Percentiles rank a stretch among this genome's conserved stretches.
Conservation (phyloP, 257 asterid species). For the Sherardia arvensis region DNA sequence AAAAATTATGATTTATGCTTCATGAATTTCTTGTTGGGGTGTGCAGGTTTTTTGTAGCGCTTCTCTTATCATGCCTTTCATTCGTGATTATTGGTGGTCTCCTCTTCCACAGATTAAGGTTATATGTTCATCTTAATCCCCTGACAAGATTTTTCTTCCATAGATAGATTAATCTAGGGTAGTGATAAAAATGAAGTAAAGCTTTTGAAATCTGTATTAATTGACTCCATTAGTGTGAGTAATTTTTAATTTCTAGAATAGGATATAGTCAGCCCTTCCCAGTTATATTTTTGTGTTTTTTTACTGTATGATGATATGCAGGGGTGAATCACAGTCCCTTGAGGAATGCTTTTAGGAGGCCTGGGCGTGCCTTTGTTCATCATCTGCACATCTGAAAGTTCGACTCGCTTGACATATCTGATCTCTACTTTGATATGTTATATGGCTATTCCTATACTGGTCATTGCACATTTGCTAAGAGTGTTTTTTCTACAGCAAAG, state of each 20-base stretch:
- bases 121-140: neutral
- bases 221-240: neutral
- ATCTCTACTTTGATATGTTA: constrained; percentile 24
- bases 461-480: constrained; percentile 10
- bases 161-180: neutral
- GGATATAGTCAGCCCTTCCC: neutral
- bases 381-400: constrained; percentile 95
- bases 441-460: constrained; percentile 8
- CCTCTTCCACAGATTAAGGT: constrained; percentile 88
- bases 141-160: neutral
- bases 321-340: constrained; percentile 61
- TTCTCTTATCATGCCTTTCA: constrained; percentile 69
- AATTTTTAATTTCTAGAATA: neutral
- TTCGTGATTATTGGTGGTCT: constrained; percentile 88
- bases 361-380: constrained; percentile 97
- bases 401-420: constrained; percentile 31
- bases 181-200: neutral
- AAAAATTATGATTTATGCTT: neutral
- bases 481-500: constrained; percentile 65
- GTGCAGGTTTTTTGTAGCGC: constrained; percentile 78
- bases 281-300: constrained; percentile 6
- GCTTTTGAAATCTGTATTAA: neutral
- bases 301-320: constrained; percentile 35
- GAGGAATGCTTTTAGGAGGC: constrained; percentile 99
- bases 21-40: constrained; percentile 6